phyloP scores from a whole-genome alignment of 768 basidiomycete genomes.

The Psilocybe tampanensis region DNA sequence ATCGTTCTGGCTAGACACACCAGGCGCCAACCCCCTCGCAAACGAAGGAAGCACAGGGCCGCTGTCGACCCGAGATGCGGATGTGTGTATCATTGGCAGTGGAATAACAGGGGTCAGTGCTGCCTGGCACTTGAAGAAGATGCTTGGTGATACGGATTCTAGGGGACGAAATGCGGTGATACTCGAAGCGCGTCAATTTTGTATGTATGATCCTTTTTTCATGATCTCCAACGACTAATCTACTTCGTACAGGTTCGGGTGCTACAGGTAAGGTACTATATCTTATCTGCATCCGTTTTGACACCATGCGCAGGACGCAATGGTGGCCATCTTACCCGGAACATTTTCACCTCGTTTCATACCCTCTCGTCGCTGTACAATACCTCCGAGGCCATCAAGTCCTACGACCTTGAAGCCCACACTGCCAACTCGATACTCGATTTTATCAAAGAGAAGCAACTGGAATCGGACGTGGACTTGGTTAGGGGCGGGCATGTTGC shows the following conservation, averaged over 20 bases:
- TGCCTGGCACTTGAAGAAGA: slow-evolving; percentile 64
- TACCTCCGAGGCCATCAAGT: slow-evolving; percentile 53
- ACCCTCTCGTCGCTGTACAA: slow-evolving; percentile 42
- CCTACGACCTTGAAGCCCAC: slow-evolving; percentile 58
- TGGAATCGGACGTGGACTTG: slow-evolving; percentile 59
- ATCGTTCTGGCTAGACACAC: slow-evolving; percentile 73
- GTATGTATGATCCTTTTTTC: slow-evolving; percentile 45
- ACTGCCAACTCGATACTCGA: slow-evolving; percentile 49
- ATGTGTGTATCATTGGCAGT: slow-evolving; percentile 79
- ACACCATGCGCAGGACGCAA: slow-evolving; percentile 63
- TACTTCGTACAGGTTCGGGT: slow-evolving; percentile 56
- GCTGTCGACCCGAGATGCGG: slow-evolving; percentile 55
- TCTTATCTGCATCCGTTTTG: neutral
- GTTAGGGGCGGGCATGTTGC: slow-evolving; percentile 56
- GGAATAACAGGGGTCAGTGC: slow-evolving; percentile 78
- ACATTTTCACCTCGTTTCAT: slow-evolving; percentile 47
- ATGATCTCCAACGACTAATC: neutral
- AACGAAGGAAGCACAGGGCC: slow-evolving; percentile 63
- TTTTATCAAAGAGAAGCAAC: slow-evolving; percentile 46
- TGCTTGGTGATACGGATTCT: slow-evolving; percentile 5
- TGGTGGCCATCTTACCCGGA: slow-evolving; percentile 73
- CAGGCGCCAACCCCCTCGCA: slow-evolving; percentile 67
- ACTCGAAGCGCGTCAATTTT: slow-evolving; percentile 85
- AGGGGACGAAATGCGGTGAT: slow-evolving; percentile 51
- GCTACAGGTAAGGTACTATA: slow-evolving; percentile 59